Percentiles rank a stretch among this genome's conserved stretches.
Evolutionary conservation across 768 basidiomycete genomes (phyloP).

Genomic region (Rhodotorula taiwanensis): DNA sequence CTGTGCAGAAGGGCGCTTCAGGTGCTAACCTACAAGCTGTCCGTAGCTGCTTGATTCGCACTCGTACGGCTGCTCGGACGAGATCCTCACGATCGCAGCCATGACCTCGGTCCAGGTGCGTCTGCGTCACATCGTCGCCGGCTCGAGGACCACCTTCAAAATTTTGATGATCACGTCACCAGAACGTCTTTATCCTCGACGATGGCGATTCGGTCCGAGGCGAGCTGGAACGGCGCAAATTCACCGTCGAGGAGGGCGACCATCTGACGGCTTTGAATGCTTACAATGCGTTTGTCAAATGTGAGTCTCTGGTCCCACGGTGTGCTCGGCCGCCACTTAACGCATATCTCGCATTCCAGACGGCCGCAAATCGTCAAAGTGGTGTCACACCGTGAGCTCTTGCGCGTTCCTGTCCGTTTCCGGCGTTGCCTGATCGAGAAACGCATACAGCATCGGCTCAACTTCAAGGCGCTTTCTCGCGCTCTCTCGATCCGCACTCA

Average conservation of each 20-base stretch:
- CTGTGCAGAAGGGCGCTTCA: too few species aligned
- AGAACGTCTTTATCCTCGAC: slow-evolving; percentile 86
- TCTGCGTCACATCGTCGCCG: neutral
- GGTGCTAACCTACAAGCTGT: neutral
- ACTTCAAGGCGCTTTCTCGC: slow-evolving; percentile 87
- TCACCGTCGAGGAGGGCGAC: slow-evolving; percentile 97
- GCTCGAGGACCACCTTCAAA: too few species aligned
- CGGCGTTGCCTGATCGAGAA: too few species aligned
- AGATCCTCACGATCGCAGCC: slow-evolving; percentile 89
- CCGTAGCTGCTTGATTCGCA: slow-evolving; percentile 74
- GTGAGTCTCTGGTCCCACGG: slow-evolving; percentile 45
- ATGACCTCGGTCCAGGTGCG: slow-evolving; percentile 84
- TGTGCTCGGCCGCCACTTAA: neutral
- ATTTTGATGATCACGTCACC: too few species aligned
- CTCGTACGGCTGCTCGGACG: slow-evolving; percentile 82
- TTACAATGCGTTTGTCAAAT: slow-evolving; percentile 84
- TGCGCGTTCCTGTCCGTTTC: neutral
- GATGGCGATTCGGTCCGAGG: slow-evolving; percentile 79
- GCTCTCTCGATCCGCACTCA: slow-evolving; percentile 93
- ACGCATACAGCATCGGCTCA: slow-evolving; percentile 72
- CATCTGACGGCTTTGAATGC: slow-evolving; percentile 90
- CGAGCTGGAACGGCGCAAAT: slow-evolving; percentile 88
- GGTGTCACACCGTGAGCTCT: slow-evolving; percentile 62
- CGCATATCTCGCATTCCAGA: neutral
- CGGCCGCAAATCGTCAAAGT: slow-evolving; percentile 66